Evolutionary conservation across 2,329 filamentous ascomycete species (phyloP).

Genomic region (Colletotrichum zoysiae): DNA sequence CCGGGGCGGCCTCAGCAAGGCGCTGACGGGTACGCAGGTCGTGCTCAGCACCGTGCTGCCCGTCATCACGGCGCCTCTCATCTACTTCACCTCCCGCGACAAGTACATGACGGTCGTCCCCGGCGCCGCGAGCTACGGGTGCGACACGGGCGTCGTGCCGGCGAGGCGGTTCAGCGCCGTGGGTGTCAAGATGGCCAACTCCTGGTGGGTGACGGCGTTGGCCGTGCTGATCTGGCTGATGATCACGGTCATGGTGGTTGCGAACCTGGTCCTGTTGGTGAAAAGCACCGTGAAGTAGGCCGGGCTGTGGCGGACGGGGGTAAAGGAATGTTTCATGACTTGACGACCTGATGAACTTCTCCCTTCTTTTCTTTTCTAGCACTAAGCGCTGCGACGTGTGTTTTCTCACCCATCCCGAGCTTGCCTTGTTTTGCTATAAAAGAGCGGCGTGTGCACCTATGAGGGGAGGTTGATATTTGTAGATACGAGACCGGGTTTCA

Average conservation of each 20-base stretch:
- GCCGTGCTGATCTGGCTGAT: slow-evolving; percentile 75
- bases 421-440: neutral
- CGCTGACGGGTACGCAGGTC: slow-evolving; percentile 83
- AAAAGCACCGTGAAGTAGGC: neutral
- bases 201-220: slow-evolving; percentile 71
- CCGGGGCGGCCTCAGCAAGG: slow-evolving; percentile 74
- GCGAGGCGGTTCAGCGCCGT: slow-evolving; percentile 42
- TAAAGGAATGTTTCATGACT: neutral
- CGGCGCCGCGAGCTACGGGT: slow-evolving; percentile 33
- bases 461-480: neutral
- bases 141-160: slow-evolving; percentile 39
- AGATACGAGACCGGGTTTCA: neutral
- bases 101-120: slow-evolving; percentile 73
- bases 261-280: slow-evolving; percentile 76
- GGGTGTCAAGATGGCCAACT: slow-evolving; percentile 77
- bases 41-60: slow-evolving; percentile 83
- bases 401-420: neutral
- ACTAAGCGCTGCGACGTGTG: neutral
- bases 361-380: too few species aligned
- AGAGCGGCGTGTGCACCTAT: neutral
- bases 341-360: slow-evolving; percentile 6
- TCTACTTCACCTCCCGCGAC: slow-evolving; percentile 85
- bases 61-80: slow-evolving; percentile 82
- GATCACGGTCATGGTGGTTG: slow-evolving; percentile 83
- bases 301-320: neutral